Conservation (phyloP, 257 asterid genomes). For the Sherardia arvensis region DNA sequence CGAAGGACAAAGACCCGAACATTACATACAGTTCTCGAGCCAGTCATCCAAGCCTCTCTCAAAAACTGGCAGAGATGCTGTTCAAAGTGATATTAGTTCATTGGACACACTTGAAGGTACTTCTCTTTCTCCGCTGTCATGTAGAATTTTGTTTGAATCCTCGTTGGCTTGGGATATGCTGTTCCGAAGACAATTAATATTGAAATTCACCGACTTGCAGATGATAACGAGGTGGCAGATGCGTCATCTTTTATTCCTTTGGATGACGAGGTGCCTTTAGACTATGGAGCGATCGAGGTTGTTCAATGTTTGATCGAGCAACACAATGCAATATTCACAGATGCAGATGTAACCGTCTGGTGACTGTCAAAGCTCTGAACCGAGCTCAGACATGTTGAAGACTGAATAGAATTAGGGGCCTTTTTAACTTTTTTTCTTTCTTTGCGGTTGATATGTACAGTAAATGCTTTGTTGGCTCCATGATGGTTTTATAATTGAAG, state of each 20-base stretch:
- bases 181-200: background rate
- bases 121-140: background rate
- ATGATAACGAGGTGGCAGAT: slow-evolving; percentile 44
- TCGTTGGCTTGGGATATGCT: background rate
- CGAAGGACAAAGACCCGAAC: slow-evolving; percentile 57
- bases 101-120: slow-evolving; percentile 66
- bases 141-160: background rate
- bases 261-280: slow-evolving; percentile 61
- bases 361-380: slow-evolving; percentile 33
- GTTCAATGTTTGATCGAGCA: slow-evolving; percentile 80
- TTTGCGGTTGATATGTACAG: slow-evolving; percentile 15
- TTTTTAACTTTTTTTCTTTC: background rate
- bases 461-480: slow-evolving; percentile 2
- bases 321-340: slow-evolving; percentile 72
- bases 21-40: slow-evolving; percentile 53
- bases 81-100: slow-evolving; percentile 25
- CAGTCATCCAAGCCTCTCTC: slow-evolving; percentile 36
- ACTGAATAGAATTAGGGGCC: slow-evolving; percentile 8
- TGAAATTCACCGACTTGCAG: slow-evolving; percentile 22
- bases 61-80: slow-evolving; percentile 24
- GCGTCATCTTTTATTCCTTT: slow-evolving; percentile 75
- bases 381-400: background rate
- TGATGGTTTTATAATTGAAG: background rate
- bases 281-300: slow-evolving; percentile 73
- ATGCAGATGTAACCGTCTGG: slow-evolving; percentile 85